Conservation (phyloP, 2,329 filamentous ascomycete genomes). For the Leptodontidium sp. region DNA sequence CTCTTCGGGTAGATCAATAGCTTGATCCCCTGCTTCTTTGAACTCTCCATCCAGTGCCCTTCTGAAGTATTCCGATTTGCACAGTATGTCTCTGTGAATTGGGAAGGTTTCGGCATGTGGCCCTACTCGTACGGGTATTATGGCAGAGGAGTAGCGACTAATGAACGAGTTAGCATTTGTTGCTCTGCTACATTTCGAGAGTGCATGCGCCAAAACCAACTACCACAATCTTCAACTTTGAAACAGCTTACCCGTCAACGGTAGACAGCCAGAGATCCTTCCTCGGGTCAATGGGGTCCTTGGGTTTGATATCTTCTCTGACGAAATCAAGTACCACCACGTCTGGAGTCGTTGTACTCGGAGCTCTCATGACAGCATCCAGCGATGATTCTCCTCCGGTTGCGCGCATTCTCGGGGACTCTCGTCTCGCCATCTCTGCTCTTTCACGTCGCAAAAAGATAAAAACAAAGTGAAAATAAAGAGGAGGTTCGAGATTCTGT, state of each 20-base stretch:
- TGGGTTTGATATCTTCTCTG: slow-evolving; percentile 45
- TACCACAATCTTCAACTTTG: background rate
- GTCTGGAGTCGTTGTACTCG: slow-evolving; percentile 49
- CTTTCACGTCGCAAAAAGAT: background rate
- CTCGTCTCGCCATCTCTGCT: background rate
- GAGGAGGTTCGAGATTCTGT: slow-evolving; percentile 3
- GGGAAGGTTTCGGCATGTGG: slow-evolving; percentile 56
- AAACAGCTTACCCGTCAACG: slow-evolving; percentile 54
- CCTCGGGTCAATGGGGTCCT: slow-evolving; percentile 50
- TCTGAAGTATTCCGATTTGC: slow-evolving; percentile 57
- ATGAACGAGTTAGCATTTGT: slow-evolving; percentile 16
- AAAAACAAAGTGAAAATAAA: background rate
- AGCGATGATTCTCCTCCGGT: slow-evolving; percentile 41
- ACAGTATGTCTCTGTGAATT: slow-evolving; percentile 57
- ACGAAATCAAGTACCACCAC: slow-evolving; percentile 51
- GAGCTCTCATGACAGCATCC: slow-evolving; percentile 52
- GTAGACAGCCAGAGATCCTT: slow-evolving; percentile 59
- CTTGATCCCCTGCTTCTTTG: slow-evolving; percentile 55
- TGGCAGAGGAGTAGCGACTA: slow-evolving; percentile 55
- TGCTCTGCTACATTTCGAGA: background rate
- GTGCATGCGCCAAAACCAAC: background rate
- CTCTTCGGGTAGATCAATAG: slow-evolving; percentile 59
- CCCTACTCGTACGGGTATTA: slow-evolving; percentile 57
- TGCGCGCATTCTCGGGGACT: background rate
- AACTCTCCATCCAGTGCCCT: slow-evolving; percentile 58